These are phyloP conservation scores for Colletotrichum godetiae DNA, from an alignment of 2,329 filamentous ascomycete species.

Conservation along the genomic window DNA sequence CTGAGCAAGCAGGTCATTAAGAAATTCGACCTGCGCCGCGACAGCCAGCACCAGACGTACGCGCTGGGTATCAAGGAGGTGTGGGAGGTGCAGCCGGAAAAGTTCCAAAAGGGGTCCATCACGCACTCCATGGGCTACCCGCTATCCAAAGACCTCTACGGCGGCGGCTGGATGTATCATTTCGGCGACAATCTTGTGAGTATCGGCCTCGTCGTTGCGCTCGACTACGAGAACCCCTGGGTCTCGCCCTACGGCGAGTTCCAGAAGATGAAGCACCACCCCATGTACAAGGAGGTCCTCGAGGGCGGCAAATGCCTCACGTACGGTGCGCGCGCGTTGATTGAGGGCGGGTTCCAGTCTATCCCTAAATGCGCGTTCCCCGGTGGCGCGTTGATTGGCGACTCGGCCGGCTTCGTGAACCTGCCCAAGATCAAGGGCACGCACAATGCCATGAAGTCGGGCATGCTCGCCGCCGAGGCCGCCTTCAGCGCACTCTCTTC, in stretches of 20 bases:
- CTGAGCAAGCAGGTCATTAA: constrained; percentile 94
- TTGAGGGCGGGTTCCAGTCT: constrained; percentile 96
- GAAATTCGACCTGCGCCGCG: constrained; percentile 89
- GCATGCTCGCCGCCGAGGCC: constrained; percentile 95
- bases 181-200: constrained; percentile 97
- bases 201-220: constrained; percentile 88
- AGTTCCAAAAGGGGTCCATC: constrained; percentile 88
- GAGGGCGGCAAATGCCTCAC: constrained; percentile 98
- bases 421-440: constrained; percentile 99
- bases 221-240: constrained; percentile 98
- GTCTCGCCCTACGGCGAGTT: constrained; percentile 95
- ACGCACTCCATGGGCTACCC: constrained; percentile 95
- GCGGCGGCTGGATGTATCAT: constrained; percentile 99
- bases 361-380: constrained; percentile 98
- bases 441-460: constrained; percentile 97
- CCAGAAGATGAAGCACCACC: constrained; percentile 98
- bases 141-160: constrained; percentile 88
- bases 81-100: constrained; percentile 94
- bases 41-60: constrained; percentile 95
- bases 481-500: constrained; percentile 78
- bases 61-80: constrained; percentile 95
- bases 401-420: constrained; percentile 96
- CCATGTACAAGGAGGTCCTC: constrained; percentile 86
- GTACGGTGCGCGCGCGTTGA: constrained; percentile 90
- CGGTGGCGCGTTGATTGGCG: constrained; percentile 93